Evolutionary conservation across 1,284 basidiomycete species (phyloP).

Genomic region (Butyriboletus regius): DNA sequence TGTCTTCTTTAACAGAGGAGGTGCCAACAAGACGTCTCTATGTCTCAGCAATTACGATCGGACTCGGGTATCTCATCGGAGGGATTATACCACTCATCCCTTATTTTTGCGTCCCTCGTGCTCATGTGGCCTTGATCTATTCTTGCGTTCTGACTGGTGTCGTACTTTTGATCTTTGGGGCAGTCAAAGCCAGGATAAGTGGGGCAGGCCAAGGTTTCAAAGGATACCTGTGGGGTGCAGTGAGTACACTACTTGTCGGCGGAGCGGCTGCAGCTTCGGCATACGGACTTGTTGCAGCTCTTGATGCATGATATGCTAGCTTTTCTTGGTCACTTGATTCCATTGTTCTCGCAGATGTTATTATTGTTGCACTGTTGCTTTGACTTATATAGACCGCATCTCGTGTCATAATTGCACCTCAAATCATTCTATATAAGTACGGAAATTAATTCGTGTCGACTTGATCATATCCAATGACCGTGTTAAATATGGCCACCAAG

Average conservation of each 20-base stretch:
- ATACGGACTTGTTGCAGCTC: slow-evolving; percentile 72
- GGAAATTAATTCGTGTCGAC: not conserved
- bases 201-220: slow-evolving; percentile 58
- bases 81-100: slow-evolving; percentile 84
- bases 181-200: slow-evolving; percentile 81
- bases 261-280: slow-evolving; percentile 84
- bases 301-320: slow-evolving; percentile 43
- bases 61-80: slow-evolving; percentile 77
- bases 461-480: not conserved
- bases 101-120: slow-evolving; percentile 75
- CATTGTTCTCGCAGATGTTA: not conserved
- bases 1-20: slow-evolving; percentile 54
- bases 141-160: slow-evolving; percentile 73
- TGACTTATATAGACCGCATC: not conserved
- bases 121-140: slow-evolving; percentile 63
- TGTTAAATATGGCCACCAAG: not conserved
- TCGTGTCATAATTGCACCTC: slow-evolving; percentile 3
- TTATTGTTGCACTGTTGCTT: slow-evolving; percentile 1
- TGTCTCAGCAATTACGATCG: slow-evolving; percentile 87
- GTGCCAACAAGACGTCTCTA: slow-evolving; percentile 63
- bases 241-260: slow-evolving; percentile 84
- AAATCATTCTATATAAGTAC: not conserved
- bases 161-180: slow-evolving; percentile 84
- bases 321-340: not conserved
- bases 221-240: slow-evolving; percentile 75